Evolutionary conservation across 2,329 filamentous ascomycete genomes (phyloP).

Genomic region (Rhinocladiella mackenziei): DNA sequence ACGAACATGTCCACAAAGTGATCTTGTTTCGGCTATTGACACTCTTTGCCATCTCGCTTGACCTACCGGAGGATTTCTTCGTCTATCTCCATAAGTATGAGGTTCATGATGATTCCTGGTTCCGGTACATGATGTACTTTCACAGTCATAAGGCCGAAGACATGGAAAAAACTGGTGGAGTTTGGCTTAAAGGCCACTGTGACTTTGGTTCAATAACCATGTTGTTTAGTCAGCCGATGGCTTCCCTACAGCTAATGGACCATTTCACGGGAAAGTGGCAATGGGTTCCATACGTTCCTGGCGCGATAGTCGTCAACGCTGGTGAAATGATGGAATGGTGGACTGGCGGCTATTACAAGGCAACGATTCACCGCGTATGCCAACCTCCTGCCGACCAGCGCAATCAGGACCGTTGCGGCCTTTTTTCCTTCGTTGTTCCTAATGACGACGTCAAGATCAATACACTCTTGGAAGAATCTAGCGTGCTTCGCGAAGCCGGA

Average conservation of each 20-base stretch:
- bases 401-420: slow-evolving; percentile 6
- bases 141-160: slow-evolving; percentile 42
- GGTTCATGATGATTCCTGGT: slow-evolving; percentile 56
- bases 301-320: slow-evolving; percentile 47
- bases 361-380: slow-evolving; percentile 7
- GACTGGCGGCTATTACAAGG: slow-evolving; percentile 42
- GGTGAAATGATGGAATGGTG: slow-evolving; percentile 50
- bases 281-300: slow-evolving; percentile 48
- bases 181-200: slow-evolving; percentile 52
- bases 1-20: slow-evolving; percentile 27
- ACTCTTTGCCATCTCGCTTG: slow-evolving; percentile 57
- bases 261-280: slow-evolving; percentile 49
- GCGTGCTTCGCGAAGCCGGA: too few species aligned
- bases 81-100: slow-evolving; percentile 57
- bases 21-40: slow-evolving; percentile 43
- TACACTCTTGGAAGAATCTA: too few species aligned
- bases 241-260: slow-evolving; percentile 53
- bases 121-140: slow-evolving; percentile 61
- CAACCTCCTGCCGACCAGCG: slow-evolving; percentile 7
- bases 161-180: slow-evolving; percentile 40
- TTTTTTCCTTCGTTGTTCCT: slow-evolving; percentile 29
- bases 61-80: slow-evolving; percentile 57
- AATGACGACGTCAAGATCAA: slow-evolving; percentile 41
- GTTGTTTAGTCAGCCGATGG: slow-evolving; percentile 57
- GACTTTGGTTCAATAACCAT: slow-evolving; percentile 56